These are phyloP conservation scores for Rhodotorula sp. DNA, from an alignment of 1,284 basidiomycete genomes.

Conservation along the genomic window DNA sequence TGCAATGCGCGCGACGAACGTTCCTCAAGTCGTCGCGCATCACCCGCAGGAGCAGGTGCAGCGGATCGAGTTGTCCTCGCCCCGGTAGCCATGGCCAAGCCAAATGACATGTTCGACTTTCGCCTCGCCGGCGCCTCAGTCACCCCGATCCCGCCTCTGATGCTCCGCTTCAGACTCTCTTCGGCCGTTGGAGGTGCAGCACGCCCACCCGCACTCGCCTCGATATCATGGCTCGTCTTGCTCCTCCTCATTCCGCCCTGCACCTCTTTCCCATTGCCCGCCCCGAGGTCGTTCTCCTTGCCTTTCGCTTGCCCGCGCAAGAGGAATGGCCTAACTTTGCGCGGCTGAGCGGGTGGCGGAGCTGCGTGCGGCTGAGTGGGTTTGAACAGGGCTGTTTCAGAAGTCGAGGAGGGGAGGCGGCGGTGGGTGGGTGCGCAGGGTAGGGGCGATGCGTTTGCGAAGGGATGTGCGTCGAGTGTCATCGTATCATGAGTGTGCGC, in stretches of 20 bases:
- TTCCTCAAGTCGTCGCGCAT: no score
- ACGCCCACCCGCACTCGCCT: neutral
- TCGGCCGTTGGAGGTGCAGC: no score
- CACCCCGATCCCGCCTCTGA: no score
- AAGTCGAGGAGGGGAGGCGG: slow-evolving; percentile 2
- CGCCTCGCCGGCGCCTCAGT: no score
- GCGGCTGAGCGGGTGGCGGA: slow-evolving; percentile 1
- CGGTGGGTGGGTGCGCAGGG: neutral
- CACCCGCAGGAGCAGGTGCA: no score
- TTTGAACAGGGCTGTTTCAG: neutral
- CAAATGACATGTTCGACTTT: no score
- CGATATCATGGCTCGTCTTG: slow-evolving; percentile 6
- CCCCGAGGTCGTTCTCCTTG: neutral
- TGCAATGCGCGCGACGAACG: no score
- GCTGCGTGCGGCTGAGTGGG: neutral
- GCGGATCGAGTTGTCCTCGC: no score
- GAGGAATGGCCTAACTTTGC: neutral
- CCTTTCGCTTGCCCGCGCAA: neutral
- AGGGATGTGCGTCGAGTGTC: neutral
- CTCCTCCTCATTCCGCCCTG: neutral
- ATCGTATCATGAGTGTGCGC: neutral
- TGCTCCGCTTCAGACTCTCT: no score
- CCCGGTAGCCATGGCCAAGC: no score
- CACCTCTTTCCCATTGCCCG: neutral
- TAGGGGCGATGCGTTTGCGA: neutral